These are phyloP conservation scores for Daldinia decipiens DNA, from an alignment of 495 filamentous ascomycete species.

Conservation along the genomic window DNA sequence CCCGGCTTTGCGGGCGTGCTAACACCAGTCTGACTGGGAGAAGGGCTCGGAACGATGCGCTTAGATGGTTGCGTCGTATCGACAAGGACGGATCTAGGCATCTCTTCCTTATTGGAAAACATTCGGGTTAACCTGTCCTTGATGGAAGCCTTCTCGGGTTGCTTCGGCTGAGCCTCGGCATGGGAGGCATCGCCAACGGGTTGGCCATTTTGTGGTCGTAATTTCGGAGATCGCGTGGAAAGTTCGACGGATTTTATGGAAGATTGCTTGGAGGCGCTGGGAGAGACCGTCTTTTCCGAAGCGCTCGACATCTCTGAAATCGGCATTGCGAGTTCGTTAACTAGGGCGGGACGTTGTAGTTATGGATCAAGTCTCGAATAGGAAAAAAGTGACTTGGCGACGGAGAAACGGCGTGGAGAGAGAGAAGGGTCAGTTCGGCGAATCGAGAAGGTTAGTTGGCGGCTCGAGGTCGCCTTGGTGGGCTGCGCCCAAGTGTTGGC, in stretches of 20 bases:
- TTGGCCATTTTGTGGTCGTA: conserved; percentile 53
- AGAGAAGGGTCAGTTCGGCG: conserved; percentile 28
- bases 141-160: conserved; percentile 58
- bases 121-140: conserved; percentile 62
- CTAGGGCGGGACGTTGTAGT: conserved; percentile 9
- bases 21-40: conserved; percentile 38
- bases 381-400: conserved; percentile 47
- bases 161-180: conserved; percentile 49
- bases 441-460: conserved; percentile 41
- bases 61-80: conserved; percentile 43
- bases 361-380: conserved; percentile 37
- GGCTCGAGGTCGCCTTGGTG: conserved; percentile 48
- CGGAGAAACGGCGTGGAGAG: conserved; percentile 41
- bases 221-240: conserved; percentile 53
- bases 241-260: conserved; percentile 58
- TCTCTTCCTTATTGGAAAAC: conserved; percentile 60
- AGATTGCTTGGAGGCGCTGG: conserved; percentile 56
- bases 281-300: conserved; percentile 52
- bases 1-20: conserved; percentile 36
- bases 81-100: conserved; percentile 38
- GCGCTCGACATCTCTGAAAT: conserved; percentile 46
- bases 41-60: conserved; percentile 41
- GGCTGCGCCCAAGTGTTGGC: conserved; percentile 48
- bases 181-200: conserved; percentile 35
- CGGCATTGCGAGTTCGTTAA: conserved; percentile 9